Conservation (phyloP, 208 protist genomes). For the Angomonas ambiguus region DNA sequence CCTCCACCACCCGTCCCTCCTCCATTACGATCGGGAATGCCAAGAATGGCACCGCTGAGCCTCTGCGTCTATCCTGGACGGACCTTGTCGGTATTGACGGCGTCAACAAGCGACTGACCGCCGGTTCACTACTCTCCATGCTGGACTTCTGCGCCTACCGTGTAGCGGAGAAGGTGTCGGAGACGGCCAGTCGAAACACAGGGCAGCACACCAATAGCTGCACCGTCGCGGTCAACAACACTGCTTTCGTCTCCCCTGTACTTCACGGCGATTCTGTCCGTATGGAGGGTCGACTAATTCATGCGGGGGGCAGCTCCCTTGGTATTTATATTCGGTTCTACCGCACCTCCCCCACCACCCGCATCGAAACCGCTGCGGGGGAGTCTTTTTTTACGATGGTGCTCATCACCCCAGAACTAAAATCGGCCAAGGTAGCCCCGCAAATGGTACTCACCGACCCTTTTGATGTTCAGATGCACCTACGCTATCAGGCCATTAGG, state of each 20-base stretch:
- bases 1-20: conserved; percentile 4
- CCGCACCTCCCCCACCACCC: conserved; percentile 57
- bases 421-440: conserved; percentile 76
- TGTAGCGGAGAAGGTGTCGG: conserved; percentile 34
- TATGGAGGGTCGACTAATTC: conserved; percentile 67
- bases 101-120: conserved; percentile 45
- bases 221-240: conserved; percentile 84
- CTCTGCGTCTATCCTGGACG: conserved; percentile 59
- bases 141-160: conserved; percentile 84
- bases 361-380: conserved; percentile 49
- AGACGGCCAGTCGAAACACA: conserved; percentile 16
- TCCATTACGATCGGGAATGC: conserved; percentile 54
- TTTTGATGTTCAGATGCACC: conserved; percentile 54
- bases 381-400: conserved; percentile 90
- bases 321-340: conserved; percentile 80
- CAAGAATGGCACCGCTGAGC: conserved; percentile 42
- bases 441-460: conserved; percentile 67
- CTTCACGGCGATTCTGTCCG: conserved; percentile 83
- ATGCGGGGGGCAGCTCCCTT: conserved; percentile 77
- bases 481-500: conserved; percentile 58
- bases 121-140: conserved; percentile 81
- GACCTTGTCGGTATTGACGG: conserved; percentile 71
- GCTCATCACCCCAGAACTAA: conserved; percentile 67
- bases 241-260: conserved; percentile 72
- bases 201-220: conserved; percentile 36